A percentile compares a stretch with the other conserved stretches of the same genome.
These are phyloP conservation scores for Cystobasidium tubakii DNA, from an alignment of 768 basidiomycete species.

Conservation along the genomic window DNA sequence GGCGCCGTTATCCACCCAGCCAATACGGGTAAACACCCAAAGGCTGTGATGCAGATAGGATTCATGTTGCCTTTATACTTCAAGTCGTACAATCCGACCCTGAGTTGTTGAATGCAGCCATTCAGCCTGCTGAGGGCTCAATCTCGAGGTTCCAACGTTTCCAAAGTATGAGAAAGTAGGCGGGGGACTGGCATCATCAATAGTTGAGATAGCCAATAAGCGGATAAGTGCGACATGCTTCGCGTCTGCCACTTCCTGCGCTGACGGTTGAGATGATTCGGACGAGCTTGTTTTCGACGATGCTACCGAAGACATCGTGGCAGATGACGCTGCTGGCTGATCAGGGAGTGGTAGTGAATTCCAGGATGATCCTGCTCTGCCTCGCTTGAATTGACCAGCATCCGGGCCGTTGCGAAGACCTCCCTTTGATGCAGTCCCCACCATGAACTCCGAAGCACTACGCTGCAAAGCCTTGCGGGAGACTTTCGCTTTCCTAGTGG, in stretches of 20 bases:
- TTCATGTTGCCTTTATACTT: no score
- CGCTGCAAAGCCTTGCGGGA: not conserved
- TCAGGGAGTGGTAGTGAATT: no score
- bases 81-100: not conserved
- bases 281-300: no score
- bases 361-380: not conserved
- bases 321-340: no score
- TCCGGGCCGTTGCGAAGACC: no score
- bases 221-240: not conserved
- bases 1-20: no score
- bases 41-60: no score
- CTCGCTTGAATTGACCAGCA: not conserved
- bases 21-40: no score
- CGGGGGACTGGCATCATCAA: not conserved
- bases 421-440: no score
- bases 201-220: not conserved
- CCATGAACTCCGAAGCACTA: not conserved
- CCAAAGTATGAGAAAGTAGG: not conserved
- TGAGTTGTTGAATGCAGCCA: not conserved
- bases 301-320: no score
- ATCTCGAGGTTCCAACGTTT: not conserved
- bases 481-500: not conserved
- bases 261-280: no score
- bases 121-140: not conserved
- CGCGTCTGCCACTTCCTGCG: not conserved